Conservation (phyloP, 768 basidiomycete species). For the Podaxis sp. region DNA sequence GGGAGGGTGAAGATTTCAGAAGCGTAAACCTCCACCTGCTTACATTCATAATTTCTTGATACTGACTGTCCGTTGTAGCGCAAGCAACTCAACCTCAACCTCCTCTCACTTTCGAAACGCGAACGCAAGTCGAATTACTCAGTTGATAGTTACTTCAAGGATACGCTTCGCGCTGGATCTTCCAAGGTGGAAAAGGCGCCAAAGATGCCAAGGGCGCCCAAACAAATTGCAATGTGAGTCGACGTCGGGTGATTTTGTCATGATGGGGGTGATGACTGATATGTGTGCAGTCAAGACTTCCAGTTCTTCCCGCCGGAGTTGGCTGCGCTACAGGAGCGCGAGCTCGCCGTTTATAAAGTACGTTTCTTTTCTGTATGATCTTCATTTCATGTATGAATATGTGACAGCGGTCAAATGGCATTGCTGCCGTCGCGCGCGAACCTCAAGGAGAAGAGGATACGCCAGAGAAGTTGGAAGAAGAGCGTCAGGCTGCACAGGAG, state of each 20-base stretch:
- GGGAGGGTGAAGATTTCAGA: conserved; percentile 95
- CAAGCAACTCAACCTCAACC: conserved; percentile 71
- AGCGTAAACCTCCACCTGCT: conserved; percentile 42
- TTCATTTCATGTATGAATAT: background rate
- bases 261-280: conserved; percentile 6
- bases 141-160: conserved; percentile 94
- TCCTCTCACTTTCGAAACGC: conserved; percentile 87
- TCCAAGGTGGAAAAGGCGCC: conserved; percentile 80
- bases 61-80: conserved; percentile 36
- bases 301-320: conserved; percentile 92
- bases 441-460: conserved; percentile 71
- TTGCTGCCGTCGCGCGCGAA: conserved; percentile 64
- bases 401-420: conserved; percentile 61
- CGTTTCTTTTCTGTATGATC: background rate
- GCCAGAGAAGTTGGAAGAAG: conserved; percentile 81
- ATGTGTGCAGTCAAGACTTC: conserved; percentile 75
- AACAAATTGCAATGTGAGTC: conserved; percentile 80
- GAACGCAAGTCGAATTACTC: conserved; percentile 94
- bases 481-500: conserved; percentile 76
- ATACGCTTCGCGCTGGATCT: conserved; percentile 78
- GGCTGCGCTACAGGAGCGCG: conserved; percentile 81
- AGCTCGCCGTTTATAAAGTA: conserved; percentile 80
- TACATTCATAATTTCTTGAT: conserved; percentile 1
- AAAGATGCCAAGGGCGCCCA: conserved; percentile 83
- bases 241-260: background rate